phyloP scores from a whole-genome alignment of 208 protist species.

The Crithidia expoeki region DNA sequence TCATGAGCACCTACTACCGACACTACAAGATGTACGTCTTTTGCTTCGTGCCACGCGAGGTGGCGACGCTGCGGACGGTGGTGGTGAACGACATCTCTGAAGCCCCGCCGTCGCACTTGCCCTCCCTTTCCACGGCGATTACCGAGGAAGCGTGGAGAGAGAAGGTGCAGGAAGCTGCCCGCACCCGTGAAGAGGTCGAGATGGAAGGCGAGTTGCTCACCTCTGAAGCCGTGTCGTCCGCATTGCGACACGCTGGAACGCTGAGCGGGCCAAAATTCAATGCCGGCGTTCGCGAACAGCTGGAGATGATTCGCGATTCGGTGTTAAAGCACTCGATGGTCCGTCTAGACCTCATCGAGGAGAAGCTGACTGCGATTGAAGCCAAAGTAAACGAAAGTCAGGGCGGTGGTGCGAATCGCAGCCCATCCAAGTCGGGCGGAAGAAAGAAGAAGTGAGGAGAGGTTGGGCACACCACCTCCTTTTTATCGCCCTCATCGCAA shows the following conservation, averaged over 20 bases:
- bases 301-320: slow-evolving; percentile 68
- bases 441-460: slow-evolving; percentile 49
- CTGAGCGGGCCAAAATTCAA: slow-evolving; percentile 67
- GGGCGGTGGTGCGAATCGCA: slow-evolving; percentile 19
- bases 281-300: slow-evolving; percentile 80
- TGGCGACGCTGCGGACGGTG: slow-evolving; percentile 58
- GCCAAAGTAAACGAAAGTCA: slow-evolving; percentile 60
- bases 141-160: slow-evolving; percentile 58
- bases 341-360: slow-evolving; percentile 76
- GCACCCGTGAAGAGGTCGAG: slow-evolving; percentile 47
- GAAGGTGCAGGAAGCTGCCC: slow-evolving; percentile 75
- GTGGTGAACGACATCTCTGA: slow-evolving; percentile 54
- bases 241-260: slow-evolving; percentile 40
- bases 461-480: background rate
- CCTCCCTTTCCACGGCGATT: slow-evolving; percentile 61
- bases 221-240: slow-evolving; percentile 51
- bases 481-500: too few relatives aligned
- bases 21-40: slow-evolving; percentile 94
- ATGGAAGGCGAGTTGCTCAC: slow-evolving; percentile 47
- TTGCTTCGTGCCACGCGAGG: slow-evolving; percentile 78
- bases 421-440: slow-evolving; percentile 27
- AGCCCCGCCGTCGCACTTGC: slow-evolving; percentile 58
- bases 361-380: slow-evolving; percentile 74
- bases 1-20: slow-evolving; percentile 87
- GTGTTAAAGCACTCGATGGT: slow-evolving; percentile 58